Conservation (phyloP, 2,329 filamentous ascomycete species). For the Microsporum canis region DNA sequence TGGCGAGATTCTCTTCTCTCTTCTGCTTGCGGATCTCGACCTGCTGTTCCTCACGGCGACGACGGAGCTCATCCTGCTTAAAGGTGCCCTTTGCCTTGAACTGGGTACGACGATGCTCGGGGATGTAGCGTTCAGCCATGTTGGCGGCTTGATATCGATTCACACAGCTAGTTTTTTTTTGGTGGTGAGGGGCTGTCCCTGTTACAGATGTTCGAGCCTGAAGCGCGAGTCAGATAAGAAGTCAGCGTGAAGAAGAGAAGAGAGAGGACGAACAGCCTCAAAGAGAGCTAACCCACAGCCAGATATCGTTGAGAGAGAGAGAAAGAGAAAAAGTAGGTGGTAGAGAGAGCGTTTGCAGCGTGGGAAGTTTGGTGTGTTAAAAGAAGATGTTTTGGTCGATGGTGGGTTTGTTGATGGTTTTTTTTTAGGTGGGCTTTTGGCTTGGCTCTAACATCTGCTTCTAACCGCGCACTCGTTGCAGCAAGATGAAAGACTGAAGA, state of each 20-base stretch:
- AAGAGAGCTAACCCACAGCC: neutral
- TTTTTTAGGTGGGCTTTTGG: neutral
- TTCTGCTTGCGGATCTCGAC: constrained; percentile 98
- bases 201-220: constrained; percentile 1
- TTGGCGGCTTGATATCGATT: constrained; percentile 23
- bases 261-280: neutral
- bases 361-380: neutral
- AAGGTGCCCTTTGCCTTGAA: constrained; percentile 99
- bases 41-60: constrained; percentile 96
- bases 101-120: constrained; percentile 96
- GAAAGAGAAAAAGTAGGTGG: too few species aligned
- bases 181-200: neutral
- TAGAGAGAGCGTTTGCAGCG: neutral
- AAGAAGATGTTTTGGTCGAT: neutral
- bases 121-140: constrained; percentile 99
- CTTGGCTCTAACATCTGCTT: neutral
- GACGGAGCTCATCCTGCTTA: constrained; percentile 96
- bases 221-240: neutral
- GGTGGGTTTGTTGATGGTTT: constrained; percentile 1
- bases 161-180: constrained; percentile 9
- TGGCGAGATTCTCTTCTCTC: constrained; percentile 97
- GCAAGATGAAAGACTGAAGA: constrained; percentile 3
- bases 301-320: neutral
- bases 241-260: neutral
- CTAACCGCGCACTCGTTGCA: neutral